phyloP scores from a whole-genome alignment of 129 eudicot species.

The Apium graveolens region DNA sequence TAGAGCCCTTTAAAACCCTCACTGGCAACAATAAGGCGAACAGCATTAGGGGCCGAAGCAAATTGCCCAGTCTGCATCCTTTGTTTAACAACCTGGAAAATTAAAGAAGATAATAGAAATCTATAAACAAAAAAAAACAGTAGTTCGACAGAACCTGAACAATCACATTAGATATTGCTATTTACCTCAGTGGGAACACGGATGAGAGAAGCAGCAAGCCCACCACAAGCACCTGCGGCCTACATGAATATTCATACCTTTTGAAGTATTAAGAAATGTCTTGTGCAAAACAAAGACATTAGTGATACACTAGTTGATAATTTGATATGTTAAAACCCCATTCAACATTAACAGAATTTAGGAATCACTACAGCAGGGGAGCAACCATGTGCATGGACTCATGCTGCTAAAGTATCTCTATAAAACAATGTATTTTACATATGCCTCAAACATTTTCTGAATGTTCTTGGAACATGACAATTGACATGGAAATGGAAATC shows the following conservation, averaged over 20 bases:
- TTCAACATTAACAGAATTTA: not conserved
- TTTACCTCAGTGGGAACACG: conserved; percentile 97
- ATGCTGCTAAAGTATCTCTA: too few species aligned
- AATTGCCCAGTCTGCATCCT: conserved; percentile 93
- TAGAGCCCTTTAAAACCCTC: conserved; percentile 90
- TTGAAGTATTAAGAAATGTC: conserved; percentile 11
- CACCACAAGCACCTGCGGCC: conserved; percentile 95
- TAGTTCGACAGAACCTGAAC: not conserved
- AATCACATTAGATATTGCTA: not conserved
- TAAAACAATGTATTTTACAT: not conserved
- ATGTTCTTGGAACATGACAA: not conserved
- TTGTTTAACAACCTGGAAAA: conserved; percentile 85
- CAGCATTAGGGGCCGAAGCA: conserved; percentile 81
- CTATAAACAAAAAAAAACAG: not conserved
- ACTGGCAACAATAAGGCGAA: conserved; percentile 61
- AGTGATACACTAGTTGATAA: not conserved
- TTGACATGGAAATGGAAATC: not conserved
- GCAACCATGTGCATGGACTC: not conserved
- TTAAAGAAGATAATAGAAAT: conserved; percentile 6
- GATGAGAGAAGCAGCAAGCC: conserved; percentile 88
- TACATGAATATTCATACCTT: conserved; percentile 28
- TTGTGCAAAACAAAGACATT: not conserved
- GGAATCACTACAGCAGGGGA: not conserved
- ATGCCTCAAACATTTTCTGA: not conserved
- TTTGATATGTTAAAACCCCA: not conserved